Percentiles rank a stretch among this genome's conserved stretches.
phyloP scores from a whole-genome alignment of 2,329 filamentous ascomycete genomes.

The Venturia asperata region DNA sequence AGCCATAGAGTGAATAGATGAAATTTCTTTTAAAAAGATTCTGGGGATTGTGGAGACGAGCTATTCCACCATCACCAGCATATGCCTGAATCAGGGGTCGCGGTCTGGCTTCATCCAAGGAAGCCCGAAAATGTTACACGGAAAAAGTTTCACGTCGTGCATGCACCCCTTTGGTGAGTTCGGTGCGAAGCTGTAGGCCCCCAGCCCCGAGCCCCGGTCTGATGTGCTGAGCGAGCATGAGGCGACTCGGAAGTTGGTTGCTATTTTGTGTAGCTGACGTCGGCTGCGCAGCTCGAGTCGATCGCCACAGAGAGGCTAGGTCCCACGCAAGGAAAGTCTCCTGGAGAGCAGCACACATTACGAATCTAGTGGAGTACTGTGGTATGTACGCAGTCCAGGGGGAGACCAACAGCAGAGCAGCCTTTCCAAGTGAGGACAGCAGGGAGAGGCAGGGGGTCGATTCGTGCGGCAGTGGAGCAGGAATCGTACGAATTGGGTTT shows the following conservation, averaged over 20 bases:
- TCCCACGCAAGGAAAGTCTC: not conserved
- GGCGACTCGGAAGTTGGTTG: not conserved
- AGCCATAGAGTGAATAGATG: conserved; percentile 1
- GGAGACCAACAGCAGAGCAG: not conserved
- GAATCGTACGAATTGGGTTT: conserved; percentile 11
- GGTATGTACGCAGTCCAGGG: not conserved
- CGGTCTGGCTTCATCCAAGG: not conserved
- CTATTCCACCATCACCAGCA: not conserved
- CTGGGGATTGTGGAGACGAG: conserved; percentile 7
- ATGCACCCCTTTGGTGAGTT: not conserved
- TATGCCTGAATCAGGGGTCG: not conserved
- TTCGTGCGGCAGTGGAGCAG: not conserved
- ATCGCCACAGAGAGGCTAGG: not conserved
- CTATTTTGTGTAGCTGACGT: not conserved
- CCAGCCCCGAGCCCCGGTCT: not conserved
- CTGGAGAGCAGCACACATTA: not conserved
- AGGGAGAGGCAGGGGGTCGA: not conserved
- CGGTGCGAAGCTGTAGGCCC: not conserved
- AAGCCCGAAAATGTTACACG: not conserved
- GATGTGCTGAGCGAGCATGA: too few species aligned
- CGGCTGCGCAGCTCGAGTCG: not conserved
- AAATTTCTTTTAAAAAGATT: conserved; percentile 10
- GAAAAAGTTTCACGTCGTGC: conserved; percentile 5
- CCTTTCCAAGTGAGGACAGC: not conserved
- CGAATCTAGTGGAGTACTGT: not conserved